Evolutionary conservation across 352 stramenopile species (phyloP), one percentile per base, ranked within the genome.

Genomic region (Globisporangium parvum): DNA sequence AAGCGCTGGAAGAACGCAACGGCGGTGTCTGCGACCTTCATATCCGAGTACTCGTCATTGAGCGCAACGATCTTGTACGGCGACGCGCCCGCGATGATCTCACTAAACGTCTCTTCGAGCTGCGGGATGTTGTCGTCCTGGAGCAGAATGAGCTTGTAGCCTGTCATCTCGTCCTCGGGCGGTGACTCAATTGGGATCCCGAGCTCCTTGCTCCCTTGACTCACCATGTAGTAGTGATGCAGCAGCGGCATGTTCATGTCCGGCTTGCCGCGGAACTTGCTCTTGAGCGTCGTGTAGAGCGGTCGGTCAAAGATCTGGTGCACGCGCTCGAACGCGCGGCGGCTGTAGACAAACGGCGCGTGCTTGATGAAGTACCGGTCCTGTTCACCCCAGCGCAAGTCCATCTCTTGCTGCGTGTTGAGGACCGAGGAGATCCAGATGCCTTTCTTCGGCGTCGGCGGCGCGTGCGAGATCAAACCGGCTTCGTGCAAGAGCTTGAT

Each of bases 161-260:
- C 77, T 1, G 78, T 61, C 79, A 93, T 91, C 49, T 95, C 82
- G 26, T 85, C 61, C 51, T 82, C 69, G 0, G 85, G 78, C 3
- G 83, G 83, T 18, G 75, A 75, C 47, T 87, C 79, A 18, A 93
- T 75, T 1, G 83, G 81, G 55, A 95, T 88, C 10, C 83, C 80
- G 6, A 93, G 68, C 63, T 93, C 82, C 33, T 82, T 71, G 49
- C 69, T 85, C 51, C 85, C 85, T 37, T 93, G 80, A 21, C 77
- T 80, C 47, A 91, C 65, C 85, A 95, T 93, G 60, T 93, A 95
- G 62, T 91, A 92, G 60, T 93, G 81, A 54, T 95, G 85, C 60
- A 93, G 55, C 47, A 93, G 64, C 44, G 83, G 83, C 71, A 93
- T 88, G 71, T 95, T 95, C 83, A 95, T 91, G 57, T 95, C 85